Evolutionary conservation across 2,329 filamentous ascomycete genomes (phyloP).

Genomic region (Geosmithia morbida): DNA sequence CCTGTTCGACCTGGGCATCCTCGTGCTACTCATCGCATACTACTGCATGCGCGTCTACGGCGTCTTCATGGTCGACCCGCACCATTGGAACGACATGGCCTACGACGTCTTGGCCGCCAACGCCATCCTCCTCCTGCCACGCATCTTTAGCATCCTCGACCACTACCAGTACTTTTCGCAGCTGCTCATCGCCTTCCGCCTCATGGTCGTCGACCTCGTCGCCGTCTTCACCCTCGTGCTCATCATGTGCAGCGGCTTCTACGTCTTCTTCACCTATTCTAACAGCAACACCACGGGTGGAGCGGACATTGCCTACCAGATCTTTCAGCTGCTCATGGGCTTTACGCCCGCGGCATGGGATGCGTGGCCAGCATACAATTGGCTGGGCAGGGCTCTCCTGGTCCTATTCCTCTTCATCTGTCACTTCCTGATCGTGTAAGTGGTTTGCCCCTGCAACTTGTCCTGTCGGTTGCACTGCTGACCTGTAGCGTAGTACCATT

Average conservation of each 20-base stretch:
- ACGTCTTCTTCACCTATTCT: constrained; percentile 83
- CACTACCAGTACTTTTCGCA: constrained; percentile 96
- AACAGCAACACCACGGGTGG: constrained; percentile 50
- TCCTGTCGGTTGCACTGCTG: neutral
- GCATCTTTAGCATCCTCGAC: constrained; percentile 84
- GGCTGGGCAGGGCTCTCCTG: constrained; percentile 61
- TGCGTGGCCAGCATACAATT: constrained; percentile 63
- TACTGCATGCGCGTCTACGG: constrained; percentile 83
- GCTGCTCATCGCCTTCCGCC: constrained; percentile 79
- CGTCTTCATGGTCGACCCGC: constrained; percentile 64
- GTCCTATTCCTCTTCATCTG: constrained; percentile 82
- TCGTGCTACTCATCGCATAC: constrained; percentile 74
- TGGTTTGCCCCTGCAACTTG: constrained; percentile 3
- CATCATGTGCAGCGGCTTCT: constrained; percentile 86
- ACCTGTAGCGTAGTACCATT: constrained; percentile 45
- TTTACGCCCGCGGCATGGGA: constrained; percentile 95
- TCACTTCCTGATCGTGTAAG: constrained; percentile 78
- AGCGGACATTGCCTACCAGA: constrained; percentile 66
- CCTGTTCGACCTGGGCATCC: constrained; percentile 80
- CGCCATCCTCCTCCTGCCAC: constrained; percentile 76
- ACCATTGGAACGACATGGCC: constrained; percentile 66
- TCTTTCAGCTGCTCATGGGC: constrained; percentile 91
- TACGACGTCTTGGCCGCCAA: constrained; percentile 92
- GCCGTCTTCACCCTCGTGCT: constrained; percentile 75
- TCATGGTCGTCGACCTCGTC: constrained; percentile 83